Conservation (phyloP, 257 asterid genomes). For the Solanum sparsipilum region DNA sequence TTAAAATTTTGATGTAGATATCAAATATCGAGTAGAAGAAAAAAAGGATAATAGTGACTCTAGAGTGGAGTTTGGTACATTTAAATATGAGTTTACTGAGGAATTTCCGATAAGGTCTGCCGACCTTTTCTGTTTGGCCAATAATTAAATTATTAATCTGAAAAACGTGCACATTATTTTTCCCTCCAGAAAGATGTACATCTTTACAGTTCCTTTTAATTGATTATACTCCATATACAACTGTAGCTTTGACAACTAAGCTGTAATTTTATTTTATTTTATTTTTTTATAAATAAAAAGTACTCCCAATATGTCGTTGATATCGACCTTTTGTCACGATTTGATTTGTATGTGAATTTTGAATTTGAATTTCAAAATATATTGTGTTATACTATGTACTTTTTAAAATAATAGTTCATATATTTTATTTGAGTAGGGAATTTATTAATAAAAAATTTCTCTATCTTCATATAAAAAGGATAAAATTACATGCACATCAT, state of each 20-base stretch:
- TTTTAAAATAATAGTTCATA: background rate
- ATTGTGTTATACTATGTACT: background rate
- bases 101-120: background rate
- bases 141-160: background rate
- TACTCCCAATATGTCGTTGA: background rate
- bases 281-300: background rate
- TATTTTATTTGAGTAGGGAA: rapidly evolving
- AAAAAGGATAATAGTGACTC: background rate
- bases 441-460: rapidly evolving
- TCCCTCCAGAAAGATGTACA: background rate
- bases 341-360: background rate
- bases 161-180: background rate
- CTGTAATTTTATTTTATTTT: background rate
- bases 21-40: background rate
- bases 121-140: background rate
- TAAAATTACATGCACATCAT: background rate
- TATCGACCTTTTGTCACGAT: background rate
- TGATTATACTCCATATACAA: background rate
- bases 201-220: background rate
- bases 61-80: background rate
- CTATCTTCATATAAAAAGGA: background rate
- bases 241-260: background rate
- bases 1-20: rapidly evolving
- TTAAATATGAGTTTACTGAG: background rate
- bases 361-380: background rate